Percentiles rank a stretch among this genome's conserved stretches.
Conservation (phyloP, 2,329 filamentous ascomycete genomes). For the Bisporella sp. region DNA sequence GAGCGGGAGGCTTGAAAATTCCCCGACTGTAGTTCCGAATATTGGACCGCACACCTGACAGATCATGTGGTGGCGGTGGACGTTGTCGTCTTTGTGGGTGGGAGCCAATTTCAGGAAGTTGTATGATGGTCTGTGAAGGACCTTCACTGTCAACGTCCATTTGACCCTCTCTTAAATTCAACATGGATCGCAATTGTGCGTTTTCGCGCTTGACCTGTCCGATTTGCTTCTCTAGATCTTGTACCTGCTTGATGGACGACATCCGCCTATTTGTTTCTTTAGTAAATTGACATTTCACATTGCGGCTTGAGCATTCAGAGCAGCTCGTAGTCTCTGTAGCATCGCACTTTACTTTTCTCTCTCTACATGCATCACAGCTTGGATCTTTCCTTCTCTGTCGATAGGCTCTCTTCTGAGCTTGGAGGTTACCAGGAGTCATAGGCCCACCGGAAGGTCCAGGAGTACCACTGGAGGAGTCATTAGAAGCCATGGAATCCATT, state of each 20-base stretch:
- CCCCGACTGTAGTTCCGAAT: constrained; percentile 69
- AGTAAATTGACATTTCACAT: constrained; percentile 97
- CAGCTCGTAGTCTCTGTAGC: constrained; percentile 94
- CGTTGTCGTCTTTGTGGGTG: constrained; percentile 58
- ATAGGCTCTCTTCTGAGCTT: constrained; percentile 87
- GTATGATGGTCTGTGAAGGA: constrained; percentile 38
- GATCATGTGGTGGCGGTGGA: constrained; percentile 57
- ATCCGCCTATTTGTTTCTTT: constrained; percentile 98
- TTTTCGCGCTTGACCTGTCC: constrained; percentile 76
- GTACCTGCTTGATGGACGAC: constrained; percentile 99
- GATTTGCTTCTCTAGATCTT: constrained; percentile 91
- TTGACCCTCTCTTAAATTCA: constrained; percentile 35
- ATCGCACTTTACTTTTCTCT: constrained; percentile 83
- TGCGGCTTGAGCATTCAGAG: constrained; percentile 93
- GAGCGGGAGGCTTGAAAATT: constrained; percentile 70
- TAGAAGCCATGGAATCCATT: constrained; percentile 54
- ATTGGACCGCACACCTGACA: constrained; percentile 65
- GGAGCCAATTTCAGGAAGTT: constrained; percentile 58
- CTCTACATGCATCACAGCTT: constrained; percentile 91
- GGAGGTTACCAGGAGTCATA: constrained; percentile 41
- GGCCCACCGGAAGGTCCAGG: constrained; percentile 36
- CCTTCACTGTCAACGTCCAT: constrained; percentile 34
- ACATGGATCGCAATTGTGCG: constrained; percentile 59
- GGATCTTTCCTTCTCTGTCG: constrained; percentile 92
- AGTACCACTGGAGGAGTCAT: constrained; percentile 49